phyloP scores from a whole-genome alignment of 805 yeast species.

The Metschnikowia santaceciliae region DNA sequence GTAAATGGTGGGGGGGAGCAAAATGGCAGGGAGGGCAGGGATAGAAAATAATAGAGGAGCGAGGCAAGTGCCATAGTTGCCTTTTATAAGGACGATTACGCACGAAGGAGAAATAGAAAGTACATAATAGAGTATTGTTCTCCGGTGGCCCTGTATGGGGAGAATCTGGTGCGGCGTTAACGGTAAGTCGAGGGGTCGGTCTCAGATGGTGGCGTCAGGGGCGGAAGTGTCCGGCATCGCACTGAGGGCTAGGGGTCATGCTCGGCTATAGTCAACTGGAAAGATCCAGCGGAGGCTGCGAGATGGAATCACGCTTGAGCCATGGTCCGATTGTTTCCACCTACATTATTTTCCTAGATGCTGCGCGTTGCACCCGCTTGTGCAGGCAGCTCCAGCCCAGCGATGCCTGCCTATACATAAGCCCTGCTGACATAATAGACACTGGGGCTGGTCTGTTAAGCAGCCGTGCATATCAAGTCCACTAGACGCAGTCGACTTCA shows the following conservation, averaged over 20 bases:
- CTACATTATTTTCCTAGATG: not conserved
- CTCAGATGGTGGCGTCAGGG: not conserved
- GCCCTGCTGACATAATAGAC: too few species aligned
- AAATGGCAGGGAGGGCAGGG: not conserved
- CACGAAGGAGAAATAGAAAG: not conserved
- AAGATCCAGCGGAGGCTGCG: not conserved
- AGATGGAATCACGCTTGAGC: not conserved
- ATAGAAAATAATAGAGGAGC: not conserved
- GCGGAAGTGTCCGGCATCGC: not conserved
- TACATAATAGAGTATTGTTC: constrained; percentile 3
- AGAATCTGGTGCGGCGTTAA: not conserved
- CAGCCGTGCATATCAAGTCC: too few species aligned
- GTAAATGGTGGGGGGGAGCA: not conserved
- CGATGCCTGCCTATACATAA: not conserved
- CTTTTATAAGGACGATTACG: constrained; percentile 1
- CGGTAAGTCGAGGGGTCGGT: not conserved
- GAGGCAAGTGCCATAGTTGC: not conserved
- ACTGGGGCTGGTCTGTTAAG: not conserved
- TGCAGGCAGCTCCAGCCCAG: not conserved
- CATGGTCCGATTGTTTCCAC: not conserved
- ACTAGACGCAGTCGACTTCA: too few species aligned
- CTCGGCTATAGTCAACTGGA: not conserved
- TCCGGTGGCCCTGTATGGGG: constrained; percentile 4
- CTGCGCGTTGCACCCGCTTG: not conserved
- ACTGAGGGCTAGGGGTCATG: not conserved